phyloP scores from a whole-genome alignment of 495 filamentous ascomycete species.

The Tuber umbilicatum region DNA sequence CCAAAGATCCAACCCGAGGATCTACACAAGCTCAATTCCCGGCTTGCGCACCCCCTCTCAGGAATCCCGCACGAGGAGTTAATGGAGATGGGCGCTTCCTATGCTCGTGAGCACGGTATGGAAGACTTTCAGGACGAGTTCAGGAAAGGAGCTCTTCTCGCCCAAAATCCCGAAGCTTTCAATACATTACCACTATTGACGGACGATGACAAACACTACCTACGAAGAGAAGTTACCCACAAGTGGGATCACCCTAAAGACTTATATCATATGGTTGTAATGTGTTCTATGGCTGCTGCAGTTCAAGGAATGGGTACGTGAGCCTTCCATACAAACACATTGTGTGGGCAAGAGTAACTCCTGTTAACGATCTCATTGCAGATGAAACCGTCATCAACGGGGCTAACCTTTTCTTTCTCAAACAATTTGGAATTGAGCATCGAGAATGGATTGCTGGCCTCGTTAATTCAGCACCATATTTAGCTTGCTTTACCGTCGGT shows the following conservation, averaged over 20 bases:
- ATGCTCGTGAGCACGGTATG: slow-evolving; percentile 58
- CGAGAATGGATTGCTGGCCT: slow-evolving; percentile 62
- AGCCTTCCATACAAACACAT: background rate
- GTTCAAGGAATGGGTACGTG: slow-evolving; percentile 62
- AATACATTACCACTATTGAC: slow-evolving; percentile 53
- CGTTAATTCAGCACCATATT: slow-evolving; percentile 62
- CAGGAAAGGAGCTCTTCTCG: slow-evolving; percentile 65
- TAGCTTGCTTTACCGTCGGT: slow-evolving; percentile 67
- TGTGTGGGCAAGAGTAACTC: slow-evolving; percentile 3
- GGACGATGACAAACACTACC: slow-evolving; percentile 52
- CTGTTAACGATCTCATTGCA: slow-evolving; percentile 48
- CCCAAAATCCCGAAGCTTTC: slow-evolving; percentile 53
- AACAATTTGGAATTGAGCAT: slow-evolving; percentile 62
- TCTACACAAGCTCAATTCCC: slow-evolving; percentile 27
- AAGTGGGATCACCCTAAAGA: slow-evolving; percentile 66
- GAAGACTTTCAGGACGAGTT: slow-evolving; percentile 59
- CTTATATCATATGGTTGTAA: slow-evolving; percentile 61
- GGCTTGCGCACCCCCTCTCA: slow-evolving; percentile 62
- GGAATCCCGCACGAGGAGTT: slow-evolving; percentile 57
- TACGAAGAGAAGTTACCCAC: slow-evolving; percentile 58
- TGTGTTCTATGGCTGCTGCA: slow-evolving; percentile 59
- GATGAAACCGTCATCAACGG: slow-evolving; percentile 75
- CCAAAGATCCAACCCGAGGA: background rate
- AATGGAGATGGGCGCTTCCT: slow-evolving; percentile 57
- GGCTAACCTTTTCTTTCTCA: slow-evolving; percentile 61